Evolutionary conservation across 2,329 filamentous ascomycete genomes (phyloP).

Genomic region (Balansia obtecta): DNA sequence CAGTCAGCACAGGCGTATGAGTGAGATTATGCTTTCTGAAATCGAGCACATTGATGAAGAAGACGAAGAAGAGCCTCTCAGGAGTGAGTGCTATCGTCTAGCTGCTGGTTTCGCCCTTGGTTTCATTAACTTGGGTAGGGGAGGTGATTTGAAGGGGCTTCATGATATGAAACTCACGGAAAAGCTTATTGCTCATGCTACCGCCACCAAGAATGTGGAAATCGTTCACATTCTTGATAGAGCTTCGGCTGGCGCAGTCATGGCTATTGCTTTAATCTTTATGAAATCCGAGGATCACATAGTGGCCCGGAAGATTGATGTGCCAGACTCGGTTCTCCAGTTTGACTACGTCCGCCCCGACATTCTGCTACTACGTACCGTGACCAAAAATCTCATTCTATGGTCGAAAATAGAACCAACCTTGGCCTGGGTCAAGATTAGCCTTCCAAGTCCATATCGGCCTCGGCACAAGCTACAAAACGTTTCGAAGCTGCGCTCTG

Average conservation of each 20-base stretch:
- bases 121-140: conserved; percentile 88
- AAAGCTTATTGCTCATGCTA: conserved; percentile 72
- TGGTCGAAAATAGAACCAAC: conserved; percentile 73
- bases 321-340: conserved; percentile 79
- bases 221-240: conserved; percentile 88
- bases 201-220: conserved; percentile 81
- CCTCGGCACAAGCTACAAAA: conserved; percentile 45
- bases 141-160: conserved; percentile 73
- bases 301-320: conserved; percentile 82
- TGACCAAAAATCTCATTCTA: conserved; percentile 83
- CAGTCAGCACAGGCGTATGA: conserved; percentile 96
- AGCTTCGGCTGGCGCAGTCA: conserved; percentile 82
- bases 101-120: conserved; percentile 89
- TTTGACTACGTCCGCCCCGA: conserved; percentile 95
- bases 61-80: conserved; percentile 72
- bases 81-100: conserved; percentile 91
- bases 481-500: conserved; percentile 55
- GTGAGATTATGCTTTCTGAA: conserved; percentile 96
- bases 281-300: conserved; percentile 91
- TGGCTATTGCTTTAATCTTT: conserved; percentile 83
- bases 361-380: conserved; percentile 76
- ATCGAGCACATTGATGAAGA: conserved; percentile 74
- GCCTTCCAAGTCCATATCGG: conserved; percentile 60
- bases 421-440: conserved; percentile 62
- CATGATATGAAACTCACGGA: conserved; percentile 92